A percentile compares a stretch with the other conserved stretches of the same genome.
These are phyloP conservation scores for Hypoxylon sp. DNA, from an alignment of 2,329 filamentous ascomycete genomes.

Conservation along the genomic window DNA sequence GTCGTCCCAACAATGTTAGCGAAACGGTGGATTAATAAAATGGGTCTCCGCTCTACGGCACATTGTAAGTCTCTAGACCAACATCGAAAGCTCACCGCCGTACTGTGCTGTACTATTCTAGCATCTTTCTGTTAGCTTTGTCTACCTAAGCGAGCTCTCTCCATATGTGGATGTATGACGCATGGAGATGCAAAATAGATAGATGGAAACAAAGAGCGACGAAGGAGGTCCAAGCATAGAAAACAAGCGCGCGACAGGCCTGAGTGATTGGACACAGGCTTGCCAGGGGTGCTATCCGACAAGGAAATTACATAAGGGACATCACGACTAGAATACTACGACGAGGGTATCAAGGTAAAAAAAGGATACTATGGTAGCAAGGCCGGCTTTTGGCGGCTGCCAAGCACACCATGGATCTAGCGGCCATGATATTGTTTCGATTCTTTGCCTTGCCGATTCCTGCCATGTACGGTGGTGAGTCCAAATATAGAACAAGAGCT, in stretches of 20 bases:
- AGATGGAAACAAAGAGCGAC: conserved; percentile 8
- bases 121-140: conserved; percentile 13
- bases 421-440: conserved; percentile 30
- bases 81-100: conserved; percentile 1
- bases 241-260: conserved; percentile 35
- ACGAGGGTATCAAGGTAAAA: background rate
- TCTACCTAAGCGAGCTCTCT: background rate
- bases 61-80: conserved; percentile 1
- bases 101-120: background rate
- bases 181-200: conserved; percentile 16
- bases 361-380: conserved; percentile 10
- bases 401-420: conserved; percentile 24
- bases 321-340: conserved; percentile 15
- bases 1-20: conserved; percentile 17
- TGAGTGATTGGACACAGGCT: conserved; percentile 27
- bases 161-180: conserved; percentile 1
- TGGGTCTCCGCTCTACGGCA: conserved; percentile 13
- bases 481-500: conserved; percentile 44
- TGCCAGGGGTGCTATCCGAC: conserved; percentile 15
- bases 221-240: conserved; percentile 26
- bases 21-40: conserved; percentile 6
- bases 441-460: conserved; percentile 33
- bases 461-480: conserved; percentile 23
- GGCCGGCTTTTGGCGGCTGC: conserved; percentile 3
- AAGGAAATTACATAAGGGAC: conserved; percentile 29